Conservation (phyloP, 1,284 basidiomycete genomes). For the Puccinia novopanici region DNA sequence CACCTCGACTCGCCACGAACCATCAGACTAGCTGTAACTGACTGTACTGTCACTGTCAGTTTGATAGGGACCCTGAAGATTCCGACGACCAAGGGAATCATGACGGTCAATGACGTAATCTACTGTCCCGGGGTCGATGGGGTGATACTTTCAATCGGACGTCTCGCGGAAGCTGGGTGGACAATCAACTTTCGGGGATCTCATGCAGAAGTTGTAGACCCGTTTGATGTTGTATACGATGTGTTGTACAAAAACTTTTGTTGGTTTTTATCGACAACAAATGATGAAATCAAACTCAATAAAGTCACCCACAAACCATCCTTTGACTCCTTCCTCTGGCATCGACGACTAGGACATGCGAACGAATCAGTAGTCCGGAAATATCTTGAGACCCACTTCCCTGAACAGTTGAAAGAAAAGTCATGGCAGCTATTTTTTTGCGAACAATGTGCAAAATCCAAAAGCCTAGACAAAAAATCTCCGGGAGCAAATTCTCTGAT, state of each 20-base stretch:
- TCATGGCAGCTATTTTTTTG: constrained; percentile 7
- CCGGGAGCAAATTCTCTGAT: too few species aligned
- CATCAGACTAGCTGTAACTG: not conserved
- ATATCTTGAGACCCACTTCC: not conserved
- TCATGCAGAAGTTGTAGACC: not conserved
- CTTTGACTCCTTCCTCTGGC: not conserved
- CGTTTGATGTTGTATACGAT: not conserved
- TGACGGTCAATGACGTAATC: not conserved
- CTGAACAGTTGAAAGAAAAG: not conserved
- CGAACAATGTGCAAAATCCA: constrained; percentile 7
- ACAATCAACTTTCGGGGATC: not conserved
- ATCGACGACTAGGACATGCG: too few species aligned
- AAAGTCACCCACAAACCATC: constrained; percentile 10
- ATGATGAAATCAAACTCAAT: not conserved
- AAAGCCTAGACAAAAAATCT: too few species aligned
- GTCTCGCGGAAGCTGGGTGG: not conserved
- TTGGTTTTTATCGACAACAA: not conserved
- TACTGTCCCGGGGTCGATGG: not conserved
- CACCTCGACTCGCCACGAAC: not conserved
- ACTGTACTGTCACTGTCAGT: not conserved
- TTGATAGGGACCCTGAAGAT: not conserved
- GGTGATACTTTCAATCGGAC: not conserved
- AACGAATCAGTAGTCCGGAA: not conserved
- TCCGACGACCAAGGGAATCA: not conserved
- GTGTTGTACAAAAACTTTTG: not conserved